Evolutionary conservation across 2,329 filamentous ascomycete genomes (phyloP).

Genomic region (Fusarium domesticum): DNA sequence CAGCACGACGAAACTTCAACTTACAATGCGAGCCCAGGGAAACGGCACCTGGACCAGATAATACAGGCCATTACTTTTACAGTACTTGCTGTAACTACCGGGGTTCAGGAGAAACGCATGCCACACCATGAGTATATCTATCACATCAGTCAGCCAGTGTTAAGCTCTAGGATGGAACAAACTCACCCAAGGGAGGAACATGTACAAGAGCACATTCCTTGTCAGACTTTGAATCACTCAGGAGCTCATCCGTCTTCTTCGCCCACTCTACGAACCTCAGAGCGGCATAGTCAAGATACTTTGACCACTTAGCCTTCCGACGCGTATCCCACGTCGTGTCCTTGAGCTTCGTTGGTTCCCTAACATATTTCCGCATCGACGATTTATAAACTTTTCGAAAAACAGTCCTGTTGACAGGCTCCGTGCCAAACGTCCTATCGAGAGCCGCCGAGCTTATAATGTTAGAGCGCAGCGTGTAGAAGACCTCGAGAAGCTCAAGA

Average conservation of each 20-base stretch:
- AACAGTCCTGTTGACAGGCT: conserved; percentile 7
- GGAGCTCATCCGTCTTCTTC: conserved; percentile 3
- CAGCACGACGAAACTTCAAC: not conserved
- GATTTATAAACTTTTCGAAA: conserved; percentile 15
- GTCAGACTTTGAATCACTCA: conserved; percentile 4
- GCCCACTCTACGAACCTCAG: conserved; percentile 24
- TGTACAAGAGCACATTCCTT: conserved; percentile 5
- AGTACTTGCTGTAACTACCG: conserved; percentile 11
- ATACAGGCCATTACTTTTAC: not conserved
- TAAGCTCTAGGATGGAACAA: not conserved
- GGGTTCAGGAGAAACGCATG: conserved; percentile 22
- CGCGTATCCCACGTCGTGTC: conserved; percentile 8
- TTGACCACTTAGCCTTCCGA: conserved; percentile 18
- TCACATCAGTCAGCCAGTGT: not conserved
- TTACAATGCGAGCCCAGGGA: conserved; percentile 17
- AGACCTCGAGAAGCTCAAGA: conserved; percentile 56
- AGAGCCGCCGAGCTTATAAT: conserved; percentile 15
- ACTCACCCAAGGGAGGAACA: conserved; percentile 17
- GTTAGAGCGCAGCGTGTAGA: conserved; percentile 47
- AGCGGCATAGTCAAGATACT: conserved; percentile 24
- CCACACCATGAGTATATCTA: conserved; percentile 22
- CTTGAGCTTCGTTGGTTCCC: conserved; percentile 6
- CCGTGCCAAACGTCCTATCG: conserved; percentile 13
- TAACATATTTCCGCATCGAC: conserved; percentile 9
- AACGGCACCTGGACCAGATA: conserved; percentile 10